Evolutionary conservation across 345 rosid genomes (phyloP), one percentile per base, ranked within the genome.

Genomic region (Populus alba): DNA sequence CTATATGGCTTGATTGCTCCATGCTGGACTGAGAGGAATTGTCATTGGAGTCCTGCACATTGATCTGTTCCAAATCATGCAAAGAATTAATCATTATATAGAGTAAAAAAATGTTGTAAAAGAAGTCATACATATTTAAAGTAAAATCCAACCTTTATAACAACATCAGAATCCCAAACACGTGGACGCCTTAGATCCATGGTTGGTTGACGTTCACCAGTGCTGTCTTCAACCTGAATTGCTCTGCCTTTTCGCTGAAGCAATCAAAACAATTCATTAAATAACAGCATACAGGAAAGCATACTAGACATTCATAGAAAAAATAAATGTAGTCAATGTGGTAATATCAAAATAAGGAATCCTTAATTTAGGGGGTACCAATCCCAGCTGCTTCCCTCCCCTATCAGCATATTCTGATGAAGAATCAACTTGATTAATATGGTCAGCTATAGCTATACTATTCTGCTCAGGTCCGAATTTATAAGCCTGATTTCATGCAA

Each of bases 231-330:
- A 78, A 93, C 92, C 86, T 88, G 81, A 85, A 93, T 91, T 75
- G 92, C 86, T 74, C 84, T 87, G 74, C 93, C 96, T 79, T 81
- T 85, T 63, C 84, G 81, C 87, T 86, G 85, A 81, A 85, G 77
- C 38, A 67, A 57, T 53, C 20, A 65, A 61, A 69, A 45, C 3
- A 53, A 53, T 59, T 53, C 75, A 37, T 41, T 38, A 38, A 57
- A 22, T 33, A 69, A 41, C 70, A 47, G 63, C 8, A 31, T 37
- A 67, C 69, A 81, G 47, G 27, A 38, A 76, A 31, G 68, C 62
- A 55, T 17, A 18, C 49, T 27, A 75, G 6, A 77, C 27, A 29
- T 17, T 7, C 12, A 62, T 33, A 13, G 4, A 31, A 31, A 31
- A 29, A n/a, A 77, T 22, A 43, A 71, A 9, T 67, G 25, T 12